Percentiles rank a stretch among this genome's conserved stretches.
Conservation (phyloP, 2,329 filamentous ascomycete genomes). For the Colletotrichum acutatum region DNA sequence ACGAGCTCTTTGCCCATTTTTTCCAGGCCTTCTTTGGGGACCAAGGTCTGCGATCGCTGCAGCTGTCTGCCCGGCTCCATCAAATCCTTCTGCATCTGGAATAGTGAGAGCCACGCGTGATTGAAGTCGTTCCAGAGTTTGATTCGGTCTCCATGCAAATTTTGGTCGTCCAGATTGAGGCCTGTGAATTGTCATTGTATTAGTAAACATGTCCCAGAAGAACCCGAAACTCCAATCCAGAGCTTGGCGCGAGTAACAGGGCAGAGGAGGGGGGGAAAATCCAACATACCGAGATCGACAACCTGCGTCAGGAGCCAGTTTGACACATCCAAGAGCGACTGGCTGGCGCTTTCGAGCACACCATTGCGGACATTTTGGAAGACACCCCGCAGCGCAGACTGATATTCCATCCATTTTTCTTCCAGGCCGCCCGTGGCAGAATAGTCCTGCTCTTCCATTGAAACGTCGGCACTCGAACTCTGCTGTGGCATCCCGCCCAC, state of each 20-base stretch:
- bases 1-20: constrained; percentile 86
- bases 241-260: neutral
- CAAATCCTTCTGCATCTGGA: constrained; percentile 86
- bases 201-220: neutral
- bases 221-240: neutral
- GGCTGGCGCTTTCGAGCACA: constrained; percentile 60
- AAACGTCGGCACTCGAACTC: constrained; percentile 53
- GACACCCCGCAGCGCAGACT: constrained; percentile 70
- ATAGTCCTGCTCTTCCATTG: constrained; percentile 69
- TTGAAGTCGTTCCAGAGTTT: constrained; percentile 96
- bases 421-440: constrained; percentile 67
- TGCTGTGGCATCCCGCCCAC: constrained; percentile 58
- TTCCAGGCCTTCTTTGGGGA: constrained; percentile 76
- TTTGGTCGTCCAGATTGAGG: constrained; percentile 84
- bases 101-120: constrained; percentile 85
- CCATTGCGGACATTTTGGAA: constrained; percentile 76
- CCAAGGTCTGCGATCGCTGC: constrained; percentile 68
- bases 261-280: neutral
- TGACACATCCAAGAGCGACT: constrained; percentile 63
- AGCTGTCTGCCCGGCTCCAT: constrained; percentile 68
- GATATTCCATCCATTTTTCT: constrained; percentile 75
- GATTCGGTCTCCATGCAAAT: constrained; percentile 79
- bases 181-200: constrained; percentile 62
- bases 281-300: constrained; percentile 62
- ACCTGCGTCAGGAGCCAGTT: constrained; percentile 68